phyloP scores from a whole-genome alignment of 257 asterid species.

The Solanum arcanum region DNA sequence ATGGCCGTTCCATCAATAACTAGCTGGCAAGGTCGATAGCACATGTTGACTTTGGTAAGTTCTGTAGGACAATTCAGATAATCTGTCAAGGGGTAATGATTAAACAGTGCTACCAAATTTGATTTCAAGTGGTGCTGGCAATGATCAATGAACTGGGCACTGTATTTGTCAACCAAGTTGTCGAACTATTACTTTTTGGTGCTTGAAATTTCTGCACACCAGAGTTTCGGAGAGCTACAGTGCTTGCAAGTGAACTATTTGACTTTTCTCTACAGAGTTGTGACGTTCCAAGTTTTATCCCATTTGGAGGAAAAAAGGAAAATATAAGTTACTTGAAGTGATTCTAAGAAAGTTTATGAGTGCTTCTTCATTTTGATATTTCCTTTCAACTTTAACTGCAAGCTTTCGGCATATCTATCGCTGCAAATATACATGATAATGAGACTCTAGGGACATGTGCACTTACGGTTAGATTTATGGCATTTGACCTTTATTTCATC shows the following conservation, averaged over 20 bases:
- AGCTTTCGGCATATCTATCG: background rate
- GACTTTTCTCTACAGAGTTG: background rate
- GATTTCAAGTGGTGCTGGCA: background rate
- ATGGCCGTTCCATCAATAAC: constrained; percentile 35
- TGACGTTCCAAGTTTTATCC: background rate
- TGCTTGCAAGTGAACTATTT: background rate
- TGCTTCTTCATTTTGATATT: background rate
- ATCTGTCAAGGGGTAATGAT: background rate
- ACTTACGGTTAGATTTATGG: background rate
- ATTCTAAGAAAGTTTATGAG: background rate
- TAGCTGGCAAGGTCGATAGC: constrained; percentile 64
- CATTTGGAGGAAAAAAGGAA: background rate
- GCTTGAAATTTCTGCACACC: background rate
- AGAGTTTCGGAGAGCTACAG: background rate
- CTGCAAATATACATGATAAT: background rate
- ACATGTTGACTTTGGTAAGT: constrained; percentile 3
- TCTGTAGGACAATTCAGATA: background rate
- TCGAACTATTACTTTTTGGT: background rate
- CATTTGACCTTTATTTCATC: background rate
- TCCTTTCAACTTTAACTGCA: background rate
- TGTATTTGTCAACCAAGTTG: background rate
- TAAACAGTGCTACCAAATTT: background rate
- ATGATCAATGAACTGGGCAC: background rate
- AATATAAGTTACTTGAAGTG: background rate
- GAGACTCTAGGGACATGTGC: background rate